Base-by-base conservation (phyloP, 495 filamentous ascomycete species). In the Rhypophila decipiens region DNA sequence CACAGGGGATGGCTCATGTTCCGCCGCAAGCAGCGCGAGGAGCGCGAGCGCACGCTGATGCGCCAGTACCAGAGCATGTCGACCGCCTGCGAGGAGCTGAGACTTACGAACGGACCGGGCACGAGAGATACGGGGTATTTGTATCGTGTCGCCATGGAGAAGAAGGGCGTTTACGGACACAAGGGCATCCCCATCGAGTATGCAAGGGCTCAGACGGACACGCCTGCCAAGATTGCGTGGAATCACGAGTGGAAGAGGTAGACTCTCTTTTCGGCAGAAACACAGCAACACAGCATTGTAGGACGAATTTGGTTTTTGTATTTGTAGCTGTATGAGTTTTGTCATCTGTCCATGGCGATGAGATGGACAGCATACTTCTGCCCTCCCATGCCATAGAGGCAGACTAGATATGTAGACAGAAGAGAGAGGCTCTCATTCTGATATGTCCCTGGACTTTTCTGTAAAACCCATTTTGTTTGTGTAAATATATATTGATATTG, bases 1-100 rank as follows among this genome's bases (percentile, higher is more conserved):
- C 90, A 97, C 71, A 89, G 93, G 55, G 93, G 90, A 18, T 96
- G 88, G 85, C 72, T 85, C 49, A 66, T 95, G 36, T 81, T 80
- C 69, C 79, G 79, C 55, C 72, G 78, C 44, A 71, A 83, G 56
- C 74, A 80, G 64, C 80, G 81, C 40, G 71, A 72, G 29, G 64
- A 63, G 37, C 74, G 80, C 39, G 75, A 84, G 58, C 65, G 70
- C 24, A 82, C 82, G 57, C 72, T 93, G 33, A 73, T 86, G 70
- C 72, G 82, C 19, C 72, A 77, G 73, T 86, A 89, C 66, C 83
- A 88, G 68, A 77, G 74, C 56, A 95, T 95, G 86, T 70, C 74
- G 42, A 62, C 67, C 29, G 88, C 90, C 21, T 89, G 85, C 70
- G 88, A 96, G 70, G 86, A 85, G 56, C 69, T 96, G 55, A 77